phyloP scores from a whole-genome alignment of 2,329 filamentous ascomycete species.

The Colletotrichum lupini region DNA sequence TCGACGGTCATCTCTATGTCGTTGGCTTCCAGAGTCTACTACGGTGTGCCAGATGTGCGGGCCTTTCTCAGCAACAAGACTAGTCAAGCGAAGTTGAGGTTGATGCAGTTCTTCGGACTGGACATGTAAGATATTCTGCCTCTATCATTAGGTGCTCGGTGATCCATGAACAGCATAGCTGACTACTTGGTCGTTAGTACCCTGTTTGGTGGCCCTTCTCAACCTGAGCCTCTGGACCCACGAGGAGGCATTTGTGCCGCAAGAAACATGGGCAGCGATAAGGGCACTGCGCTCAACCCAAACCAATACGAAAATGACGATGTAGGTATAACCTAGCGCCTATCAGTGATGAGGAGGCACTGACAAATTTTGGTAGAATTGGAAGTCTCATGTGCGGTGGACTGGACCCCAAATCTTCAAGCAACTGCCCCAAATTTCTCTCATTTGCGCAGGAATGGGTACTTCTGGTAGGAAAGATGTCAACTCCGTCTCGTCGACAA shows the following conservation, averaged over 20 bases:
- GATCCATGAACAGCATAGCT: neutral
- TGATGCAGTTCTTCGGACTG: constrained; percentile 70
- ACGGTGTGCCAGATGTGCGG: constrained; percentile 61
- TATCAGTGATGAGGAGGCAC: too few relatives aligned
- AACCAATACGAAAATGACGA: constrained; percentile 67
- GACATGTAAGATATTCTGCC: constrained; percentile 52
- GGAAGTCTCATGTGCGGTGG: constrained; percentile 66
- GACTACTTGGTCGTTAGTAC: constrained; percentile 46
- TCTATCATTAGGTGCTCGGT: neutral
- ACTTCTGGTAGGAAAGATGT: constrained; percentile 56
- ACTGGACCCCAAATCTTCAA: constrained; percentile 68
- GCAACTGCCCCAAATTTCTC: constrained; percentile 66
- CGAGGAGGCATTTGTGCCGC: constrained; percentile 65
- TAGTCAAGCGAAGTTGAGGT: constrained; percentile 59
- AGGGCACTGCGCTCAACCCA: constrained; percentile 59
- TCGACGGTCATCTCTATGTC: constrained; percentile 72
- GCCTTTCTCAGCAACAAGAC: constrained; percentile 71
- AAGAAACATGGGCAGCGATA: constrained; percentile 51
- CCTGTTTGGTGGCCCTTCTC: constrained; percentile 68
- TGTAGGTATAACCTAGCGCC: constrained; percentile 29
- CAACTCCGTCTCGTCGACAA: neutral
- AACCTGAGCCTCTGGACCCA: constrained; percentile 64
- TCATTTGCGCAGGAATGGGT: constrained; percentile 68
- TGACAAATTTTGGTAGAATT: constrained; percentile 51
- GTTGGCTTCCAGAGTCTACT: constrained; percentile 62